Evolutionary conservation across 768 basidiomycete genomes (phyloP).

Genomic region (Rubroboletus pulcherrimus): DNA sequence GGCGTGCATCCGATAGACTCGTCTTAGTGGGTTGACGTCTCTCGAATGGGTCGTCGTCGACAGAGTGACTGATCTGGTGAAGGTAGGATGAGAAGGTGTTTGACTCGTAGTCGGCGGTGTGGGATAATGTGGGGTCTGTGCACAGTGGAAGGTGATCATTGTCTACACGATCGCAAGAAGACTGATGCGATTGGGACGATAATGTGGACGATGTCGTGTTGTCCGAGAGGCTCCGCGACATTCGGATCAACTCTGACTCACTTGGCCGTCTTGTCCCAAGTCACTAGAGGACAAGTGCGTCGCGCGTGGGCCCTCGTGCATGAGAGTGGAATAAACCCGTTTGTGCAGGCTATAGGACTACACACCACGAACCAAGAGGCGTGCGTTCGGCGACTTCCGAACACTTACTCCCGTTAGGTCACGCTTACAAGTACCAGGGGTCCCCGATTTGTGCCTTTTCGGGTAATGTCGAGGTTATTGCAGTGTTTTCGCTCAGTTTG

Average conservation of each 20-base stretch:
- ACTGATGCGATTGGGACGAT: not conserved
- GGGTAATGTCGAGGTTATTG: not conserved
- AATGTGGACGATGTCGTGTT: not conserved
- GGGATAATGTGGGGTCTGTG: not conserved
- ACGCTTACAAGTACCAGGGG: too few species aligned
- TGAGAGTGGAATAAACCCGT: too few species aligned
- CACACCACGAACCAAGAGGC: too few species aligned
- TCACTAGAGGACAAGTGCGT: not conserved
- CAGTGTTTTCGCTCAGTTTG: too few species aligned
- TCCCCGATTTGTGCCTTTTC: not conserved
- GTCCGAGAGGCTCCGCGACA: not conserved
- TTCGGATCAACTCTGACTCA: too few species aligned
- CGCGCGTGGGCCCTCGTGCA: too few species aligned
- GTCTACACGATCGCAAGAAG: not conserved
- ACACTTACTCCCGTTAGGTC: too few species aligned
- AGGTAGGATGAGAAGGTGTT: slow-evolving; percentile 3
- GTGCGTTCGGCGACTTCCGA: too few species aligned
- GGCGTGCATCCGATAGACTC: slow-evolving; percentile 1
- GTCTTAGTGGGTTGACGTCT: not conserved
- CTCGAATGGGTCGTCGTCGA: slow-evolving; percentile 10
- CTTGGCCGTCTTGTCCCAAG: not conserved
- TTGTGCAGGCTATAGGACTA: too few species aligned
- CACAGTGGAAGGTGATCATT: too few species aligned
- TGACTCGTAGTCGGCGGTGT: not conserved
- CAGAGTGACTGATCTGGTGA: slow-evolving; percentile 7